phyloP scores from a whole-genome alignment of 768 basidiomycete species.

The Butyriboletus loyo region DNA sequence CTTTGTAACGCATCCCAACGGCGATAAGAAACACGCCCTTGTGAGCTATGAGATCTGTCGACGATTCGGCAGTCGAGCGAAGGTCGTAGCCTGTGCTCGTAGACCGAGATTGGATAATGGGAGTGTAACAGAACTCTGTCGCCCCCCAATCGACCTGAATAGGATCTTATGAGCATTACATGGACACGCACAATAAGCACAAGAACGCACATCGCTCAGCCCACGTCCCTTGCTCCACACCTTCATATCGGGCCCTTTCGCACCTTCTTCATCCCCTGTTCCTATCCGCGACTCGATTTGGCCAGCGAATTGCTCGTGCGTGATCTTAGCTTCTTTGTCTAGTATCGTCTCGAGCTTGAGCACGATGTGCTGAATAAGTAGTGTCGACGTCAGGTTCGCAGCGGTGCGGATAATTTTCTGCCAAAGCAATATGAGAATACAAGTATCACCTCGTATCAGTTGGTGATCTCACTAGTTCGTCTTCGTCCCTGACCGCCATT shows the following conservation, averaged over 20 bases:
- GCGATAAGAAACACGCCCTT: constrained; percentile 86
- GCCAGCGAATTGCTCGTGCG: constrained; percentile 81
- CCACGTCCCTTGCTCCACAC: constrained; percentile 83
- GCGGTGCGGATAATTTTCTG: constrained; percentile 81
- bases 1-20: constrained; percentile 88
- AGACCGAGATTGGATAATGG: constrained; percentile 92
- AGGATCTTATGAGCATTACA: constrained; percentile 4
- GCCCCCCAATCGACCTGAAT: constrained; percentile 82
- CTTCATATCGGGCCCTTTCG: constrained; percentile 87
- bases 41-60: constrained; percentile 76
- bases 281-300: constrained; percentile 89
- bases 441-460: neutral
- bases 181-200: neutral
- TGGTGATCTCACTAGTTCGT: constrained; percentile 72
- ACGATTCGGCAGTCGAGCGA: constrained; percentile 81
- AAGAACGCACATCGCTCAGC: constrained; percentile 62
- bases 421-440: constrained; percentile 5
- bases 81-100: constrained; percentile 84
- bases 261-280: constrained; percentile 57
- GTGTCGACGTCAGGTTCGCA: constrained; percentile 75
- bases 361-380: constrained; percentile 83
- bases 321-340: constrained; percentile 86
- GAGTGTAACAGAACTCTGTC: constrained; percentile 91
- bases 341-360: constrained; percentile 87
- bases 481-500: constrained; percentile 86